Percentiles rank a stretch among this genome's conserved stretches.
These are phyloP conservation scores for Microsporum ferrugineum DNA, from an alignment of 2,329 filamentous ascomycete genomes.

Conservation along the genomic window DNA sequence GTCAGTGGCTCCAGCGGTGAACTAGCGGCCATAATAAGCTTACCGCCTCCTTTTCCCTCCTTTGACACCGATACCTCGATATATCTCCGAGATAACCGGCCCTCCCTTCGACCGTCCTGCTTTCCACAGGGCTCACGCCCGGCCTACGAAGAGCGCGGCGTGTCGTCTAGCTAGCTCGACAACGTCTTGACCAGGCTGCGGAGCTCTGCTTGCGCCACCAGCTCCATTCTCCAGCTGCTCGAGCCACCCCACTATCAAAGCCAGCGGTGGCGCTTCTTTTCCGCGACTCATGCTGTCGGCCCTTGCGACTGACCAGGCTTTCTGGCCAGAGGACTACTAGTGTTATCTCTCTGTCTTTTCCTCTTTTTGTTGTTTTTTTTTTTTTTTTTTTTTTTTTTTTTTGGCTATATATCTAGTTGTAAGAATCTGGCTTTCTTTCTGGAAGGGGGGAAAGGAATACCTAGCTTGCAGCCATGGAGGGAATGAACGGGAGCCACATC, in stretches of 20 bases:
- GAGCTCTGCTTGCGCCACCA: background rate
- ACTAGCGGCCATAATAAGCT: background rate
- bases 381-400: background rate
- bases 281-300: constrained; percentile 14
- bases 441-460: too few relatives aligned
- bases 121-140: background rate
- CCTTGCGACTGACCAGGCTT: constrained; percentile 12
- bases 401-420: background rate
- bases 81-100: background rate
- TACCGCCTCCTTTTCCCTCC: background rate
- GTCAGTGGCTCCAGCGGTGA: background rate
- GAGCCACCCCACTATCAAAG: background rate
- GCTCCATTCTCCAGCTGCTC: background rate
- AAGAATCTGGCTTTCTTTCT: too few relatives aligned
- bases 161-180: background rate
- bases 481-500: constrained; percentile 26
- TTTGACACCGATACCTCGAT: background rate
- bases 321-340: constrained; percentile 11
- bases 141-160: background rate
- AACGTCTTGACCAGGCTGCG: background rate
- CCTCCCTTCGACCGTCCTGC: background rate
- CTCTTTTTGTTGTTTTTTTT: background rate
- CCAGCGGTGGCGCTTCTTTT: constrained; percentile 1
- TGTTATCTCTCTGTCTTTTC: background rate
- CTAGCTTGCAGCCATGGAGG: constrained; percentile 22